A percentile compares a stretch with the other conserved stretches of the same genome.
Evolutionary conservation across 768 basidiomycete genomes (phyloP).

Genomic region (Lyophyllum atratum): DNA sequence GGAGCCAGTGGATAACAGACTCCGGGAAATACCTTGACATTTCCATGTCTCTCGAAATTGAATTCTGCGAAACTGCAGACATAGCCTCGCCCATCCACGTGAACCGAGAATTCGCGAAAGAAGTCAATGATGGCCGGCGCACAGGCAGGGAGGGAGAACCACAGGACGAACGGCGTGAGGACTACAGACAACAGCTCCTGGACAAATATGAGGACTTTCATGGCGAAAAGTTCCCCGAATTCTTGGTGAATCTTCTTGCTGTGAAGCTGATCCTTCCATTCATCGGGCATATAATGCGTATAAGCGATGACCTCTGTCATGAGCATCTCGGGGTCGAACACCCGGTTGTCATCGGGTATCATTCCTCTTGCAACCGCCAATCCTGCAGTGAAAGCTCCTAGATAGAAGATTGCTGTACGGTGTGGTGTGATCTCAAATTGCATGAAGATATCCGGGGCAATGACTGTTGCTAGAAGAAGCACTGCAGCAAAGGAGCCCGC

Average conservation of each 20-base stretch:
- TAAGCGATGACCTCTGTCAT: slow-evolving; percentile 92
- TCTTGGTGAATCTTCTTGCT: slow-evolving; percentile 90
- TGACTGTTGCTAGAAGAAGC: slow-evolving; percentile 84
- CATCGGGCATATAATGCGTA: slow-evolving; percentile 94
- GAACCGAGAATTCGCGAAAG: slow-evolving; percentile 96
- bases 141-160: slow-evolving; percentile 88
- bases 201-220: slow-evolving; percentile 86
- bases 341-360: slow-evolving; percentile 92
- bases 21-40: slow-evolving; percentile 63
- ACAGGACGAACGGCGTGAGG: slow-evolving; percentile 91
- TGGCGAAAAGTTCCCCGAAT: slow-evolving; percentile 90
- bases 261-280: slow-evolving; percentile 89
- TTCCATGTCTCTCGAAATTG: slow-evolving; percentile 94
- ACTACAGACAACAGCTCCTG: slow-evolving; percentile 91
- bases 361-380: slow-evolving; percentile 91
- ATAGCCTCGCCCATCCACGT: slow-evolving; percentile 94
- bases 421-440: slow-evolving; percentile 95
- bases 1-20: neutral
- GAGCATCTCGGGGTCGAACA: slow-evolving; percentile 91
- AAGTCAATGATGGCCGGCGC: slow-evolving; percentile 94
- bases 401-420: slow-evolving; percentile 91
- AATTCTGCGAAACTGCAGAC: slow-evolving; percentile 99
- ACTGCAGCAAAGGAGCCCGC: slow-evolving; percentile 97
- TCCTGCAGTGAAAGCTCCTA: slow-evolving; percentile 84
- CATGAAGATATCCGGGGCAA: slow-evolving; percentile 92